Percentiles rank a stretch among this genome's conserved stretches.
These are phyloP conservation scores for Acorus calamus DNA, from an alignment of 106 monocot genomes.

Conservation along the genomic window DNA sequence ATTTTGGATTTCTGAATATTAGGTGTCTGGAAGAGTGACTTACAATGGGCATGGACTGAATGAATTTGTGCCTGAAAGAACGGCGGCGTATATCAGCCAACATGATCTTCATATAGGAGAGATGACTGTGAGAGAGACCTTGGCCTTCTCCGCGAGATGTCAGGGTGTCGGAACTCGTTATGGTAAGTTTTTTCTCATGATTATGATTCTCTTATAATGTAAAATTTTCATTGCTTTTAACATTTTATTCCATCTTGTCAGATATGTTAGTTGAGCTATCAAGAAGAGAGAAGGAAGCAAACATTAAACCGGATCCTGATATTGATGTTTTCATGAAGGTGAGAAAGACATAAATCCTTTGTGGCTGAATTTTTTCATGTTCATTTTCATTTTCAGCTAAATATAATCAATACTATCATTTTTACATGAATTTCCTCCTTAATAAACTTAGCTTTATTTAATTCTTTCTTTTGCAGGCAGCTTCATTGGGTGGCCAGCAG, in stretches of 20 bases:
- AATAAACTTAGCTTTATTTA: no score
- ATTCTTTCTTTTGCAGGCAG: no score
- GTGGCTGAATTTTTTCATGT: not conserved
- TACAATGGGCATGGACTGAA: constrained; percentile 25
- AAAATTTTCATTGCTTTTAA: not conserved
- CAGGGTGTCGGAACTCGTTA: constrained; percentile 26
- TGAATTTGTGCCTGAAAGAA: constrained; percentile 31
- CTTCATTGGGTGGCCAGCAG: no score
- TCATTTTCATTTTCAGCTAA: not conserved
- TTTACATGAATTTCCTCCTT: no score
- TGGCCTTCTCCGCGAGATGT: constrained; percentile 28
- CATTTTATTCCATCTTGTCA: not conserved
- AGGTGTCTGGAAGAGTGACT: constrained; percentile 23
- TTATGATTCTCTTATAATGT: not conserved
- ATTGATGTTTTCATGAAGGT: constrained; percentile 27
- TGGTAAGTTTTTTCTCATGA: constrained; percentile 5
- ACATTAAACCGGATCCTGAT: constrained; percentile 18
- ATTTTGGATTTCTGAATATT: not conserved
- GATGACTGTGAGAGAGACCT: constrained; percentile 31
- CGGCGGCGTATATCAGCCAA: constrained; percentile 26
- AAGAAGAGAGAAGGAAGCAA: constrained; percentile 22
- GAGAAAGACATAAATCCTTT: not conserved
- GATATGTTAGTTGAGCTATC: constrained; percentile 22
- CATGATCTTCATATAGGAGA: constrained; percentile 31
- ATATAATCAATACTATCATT: not conserved